A percentile compares a stretch with the other conserved stretches of the same genome.
Evolutionary conservation across 441 rosid species (phyloP).

Genomic region (Erodium trifolium): DNA sequence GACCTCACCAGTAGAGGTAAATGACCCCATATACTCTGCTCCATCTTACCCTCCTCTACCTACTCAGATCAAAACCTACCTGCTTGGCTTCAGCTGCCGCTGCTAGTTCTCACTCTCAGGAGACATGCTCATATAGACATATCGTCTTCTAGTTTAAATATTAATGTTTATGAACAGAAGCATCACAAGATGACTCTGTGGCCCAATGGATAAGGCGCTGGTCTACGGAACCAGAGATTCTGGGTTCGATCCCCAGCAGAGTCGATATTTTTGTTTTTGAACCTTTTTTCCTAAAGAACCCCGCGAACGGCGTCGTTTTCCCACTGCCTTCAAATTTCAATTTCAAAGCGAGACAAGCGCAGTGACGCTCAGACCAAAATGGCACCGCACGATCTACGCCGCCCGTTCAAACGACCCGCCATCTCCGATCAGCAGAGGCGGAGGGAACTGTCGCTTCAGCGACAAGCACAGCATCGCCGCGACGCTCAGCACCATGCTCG

Average conservation of each 20-base stretch:
- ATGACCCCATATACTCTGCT: conserved; percentile 46
- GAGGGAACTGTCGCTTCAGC: conserved; percentile 62
- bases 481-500: conserved; percentile 89
- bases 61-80: background rate
- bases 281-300: background rate
- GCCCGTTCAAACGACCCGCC: conserved; percentile 71
- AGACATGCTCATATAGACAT: too few relatives aligned
- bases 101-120: background rate
- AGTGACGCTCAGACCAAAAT: conserved; percentile 19
- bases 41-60: conserved; percentile 26
- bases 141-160: too few relatives aligned
- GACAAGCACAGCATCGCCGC: conserved; percentile 67
- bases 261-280: conserved; percentile 27
- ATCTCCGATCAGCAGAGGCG: conserved; percentile 87
- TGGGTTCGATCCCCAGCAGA: conserved; percentile 96
- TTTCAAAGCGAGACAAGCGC: background rate
- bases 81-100: background rate
- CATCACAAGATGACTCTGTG: conserved; percentile 23
- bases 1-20: conserved; percentile 45
- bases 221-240: conserved; percentile 97
- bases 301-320: background rate
- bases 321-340: too few relatives aligned
- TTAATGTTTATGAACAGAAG: too few relatives aligned
- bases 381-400: conserved; percentile 77
- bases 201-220: conserved; percentile 99